Evolutionary conservation across 768 basidiomycete species (phyloP).

Genomic region (Cyclocybe cylindracea): DNA sequence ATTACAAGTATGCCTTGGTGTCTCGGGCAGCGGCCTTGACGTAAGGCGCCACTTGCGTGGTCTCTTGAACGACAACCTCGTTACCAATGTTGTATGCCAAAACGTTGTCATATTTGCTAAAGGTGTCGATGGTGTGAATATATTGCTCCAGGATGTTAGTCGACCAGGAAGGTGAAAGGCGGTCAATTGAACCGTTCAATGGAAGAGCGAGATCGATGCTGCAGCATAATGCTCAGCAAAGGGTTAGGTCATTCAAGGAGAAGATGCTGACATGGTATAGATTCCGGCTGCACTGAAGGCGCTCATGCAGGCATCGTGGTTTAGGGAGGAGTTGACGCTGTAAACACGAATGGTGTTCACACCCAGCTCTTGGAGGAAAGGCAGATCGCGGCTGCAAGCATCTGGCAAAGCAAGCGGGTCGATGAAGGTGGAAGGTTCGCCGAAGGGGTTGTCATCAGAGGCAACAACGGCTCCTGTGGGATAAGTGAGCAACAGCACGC

Average conservation of each 20-base stretch:
- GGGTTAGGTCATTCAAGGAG: neutral
- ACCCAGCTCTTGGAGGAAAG: constrained; percentile 70
- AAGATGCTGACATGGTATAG: constrained; percentile 74
- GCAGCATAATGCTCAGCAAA: constrained; percentile 8
- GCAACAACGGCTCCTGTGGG: constrained; percentile 40
- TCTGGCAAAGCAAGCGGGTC: constrained; percentile 74
- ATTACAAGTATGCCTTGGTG: constrained; percentile 80
- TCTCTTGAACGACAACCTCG: constrained; percentile 60
- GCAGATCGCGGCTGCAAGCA: constrained; percentile 78
- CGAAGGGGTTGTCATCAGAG: constrained; percentile 59
- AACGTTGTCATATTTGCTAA: constrained; percentile 87
- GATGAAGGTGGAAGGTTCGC: constrained; percentile 71
- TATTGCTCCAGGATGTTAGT: constrained; percentile 82
- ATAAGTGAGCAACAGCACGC: constrained; percentile 3
- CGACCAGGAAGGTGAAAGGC: constrained; percentile 72
- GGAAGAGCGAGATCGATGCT: constrained; percentile 89
- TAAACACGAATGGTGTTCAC: constrained; percentile 87
- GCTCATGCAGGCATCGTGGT: constrained; percentile 89
- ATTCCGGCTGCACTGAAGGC: constrained; percentile 78
- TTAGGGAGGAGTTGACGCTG: constrained; percentile 77
- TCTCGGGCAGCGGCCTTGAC: constrained; percentile 93
- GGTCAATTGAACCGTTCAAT: constrained; percentile 83
- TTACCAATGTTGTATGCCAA: constrained; percentile 91
- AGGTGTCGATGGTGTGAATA: constrained; percentile 72
- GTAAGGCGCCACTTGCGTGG: constrained; percentile 70